phyloP scores from a whole-genome alignment of 2,329 filamentous ascomycete genomes.

The Monosporascus sp. region DNA sequence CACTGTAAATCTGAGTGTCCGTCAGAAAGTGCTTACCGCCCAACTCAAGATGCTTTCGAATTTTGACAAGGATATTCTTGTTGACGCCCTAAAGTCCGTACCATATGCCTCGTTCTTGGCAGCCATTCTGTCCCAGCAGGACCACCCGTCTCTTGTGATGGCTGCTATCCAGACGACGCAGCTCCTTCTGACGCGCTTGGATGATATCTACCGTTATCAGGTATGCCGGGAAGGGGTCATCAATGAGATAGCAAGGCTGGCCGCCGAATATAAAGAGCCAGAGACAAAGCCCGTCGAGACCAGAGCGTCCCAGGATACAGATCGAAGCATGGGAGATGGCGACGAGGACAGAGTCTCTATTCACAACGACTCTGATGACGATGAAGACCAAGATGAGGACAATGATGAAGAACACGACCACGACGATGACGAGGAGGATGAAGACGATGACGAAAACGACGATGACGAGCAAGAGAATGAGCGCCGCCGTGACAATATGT shows the following conservation, averaged over 20 bases:
- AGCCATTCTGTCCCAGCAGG: conserved; percentile 90
- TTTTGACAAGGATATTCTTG: conserved; percentile 75
- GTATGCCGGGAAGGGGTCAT: conserved; percentile 97
- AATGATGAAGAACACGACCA: conserved; percentile 44
- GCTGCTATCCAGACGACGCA: conserved; percentile 86
- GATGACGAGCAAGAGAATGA: conserved; percentile 46
- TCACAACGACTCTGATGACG: conserved; percentile 48
- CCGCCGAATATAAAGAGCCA: conserved; percentile 41
- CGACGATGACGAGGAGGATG: conserved; percentile 39
- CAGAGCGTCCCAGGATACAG: conserved; percentile 22
- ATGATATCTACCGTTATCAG: conserved; percentile 87
- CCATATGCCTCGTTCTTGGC: conserved; percentile 95
- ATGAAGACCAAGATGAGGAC: conserved; percentile 44
- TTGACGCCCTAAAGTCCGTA: conserved; percentile 79
- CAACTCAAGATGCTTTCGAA: conserved; percentile 98
- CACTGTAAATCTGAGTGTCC: conserved; percentile 89
- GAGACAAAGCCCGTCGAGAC: conserved; percentile 25
- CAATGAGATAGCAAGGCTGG: conserved; percentile 78
- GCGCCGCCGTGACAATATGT: conserved; percentile 50
- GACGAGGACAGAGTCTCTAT: conserved; percentile 29
- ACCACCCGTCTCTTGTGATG: conserved; percentile 81
- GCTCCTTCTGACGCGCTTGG: conserved; percentile 75
- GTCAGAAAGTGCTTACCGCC: conserved; percentile 91
- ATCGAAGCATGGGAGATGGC: conserved; percentile 25
- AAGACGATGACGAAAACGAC: conserved; percentile 47